These are phyloP conservation scores for Capsella rubella DNA, from an alignment of 441 rosid species.

Conservation along the genomic window DNA sequence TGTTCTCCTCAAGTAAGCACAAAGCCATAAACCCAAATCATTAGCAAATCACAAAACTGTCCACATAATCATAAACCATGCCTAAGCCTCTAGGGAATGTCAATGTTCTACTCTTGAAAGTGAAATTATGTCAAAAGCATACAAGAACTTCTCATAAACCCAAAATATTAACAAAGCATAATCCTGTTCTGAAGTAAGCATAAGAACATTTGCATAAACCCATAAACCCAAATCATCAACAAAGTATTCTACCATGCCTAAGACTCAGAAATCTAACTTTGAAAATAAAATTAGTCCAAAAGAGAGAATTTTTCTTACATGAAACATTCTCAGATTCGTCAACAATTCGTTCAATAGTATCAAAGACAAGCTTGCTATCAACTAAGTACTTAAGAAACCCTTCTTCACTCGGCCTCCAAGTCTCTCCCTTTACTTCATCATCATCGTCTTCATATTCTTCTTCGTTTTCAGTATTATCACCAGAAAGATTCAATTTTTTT, in stretches of 20 bases:
- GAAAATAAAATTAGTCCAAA: background rate
- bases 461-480: constrained; percentile 39
- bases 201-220: background rate
- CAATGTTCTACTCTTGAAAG: too few relatives aligned
- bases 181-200: background rate
- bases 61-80: too few relatives aligned
- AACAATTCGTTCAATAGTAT: constrained; percentile 73
- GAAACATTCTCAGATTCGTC: constrained; percentile 85
- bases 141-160: too few relatives aligned
- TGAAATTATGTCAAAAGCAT: too few relatives aligned
- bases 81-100: too few relatives aligned
- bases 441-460: constrained; percentile 25
- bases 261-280: background rate
- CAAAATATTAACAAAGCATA: background rate
- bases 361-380: constrained; percentile 82
- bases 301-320: constrained; percentile 54
- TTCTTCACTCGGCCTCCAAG: constrained; percentile 75
- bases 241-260: background rate
- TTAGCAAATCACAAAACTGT: background rate
- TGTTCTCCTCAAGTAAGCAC: constrained; percentile 81
- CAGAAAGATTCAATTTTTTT: constrained; percentile 51
- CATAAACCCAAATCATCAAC: background rate
- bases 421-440: constrained; percentile 39
- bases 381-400: constrained; percentile 81
- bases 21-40: background rate